Conservation (phyloP, 2,329 filamentous ascomycete genomes). For the Coniella vitis region DNA sequence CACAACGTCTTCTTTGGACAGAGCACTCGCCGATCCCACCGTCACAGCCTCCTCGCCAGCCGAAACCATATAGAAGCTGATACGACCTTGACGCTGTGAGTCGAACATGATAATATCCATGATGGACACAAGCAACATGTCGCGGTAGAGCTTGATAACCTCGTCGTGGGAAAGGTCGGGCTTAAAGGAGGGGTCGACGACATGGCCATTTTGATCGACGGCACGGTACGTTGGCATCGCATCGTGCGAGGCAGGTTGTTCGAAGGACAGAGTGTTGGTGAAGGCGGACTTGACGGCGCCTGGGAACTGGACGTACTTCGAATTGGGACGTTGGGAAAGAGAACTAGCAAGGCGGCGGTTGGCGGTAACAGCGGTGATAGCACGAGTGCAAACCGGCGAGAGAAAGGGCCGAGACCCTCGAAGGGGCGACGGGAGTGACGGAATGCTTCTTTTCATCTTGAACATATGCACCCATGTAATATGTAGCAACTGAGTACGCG, state of each 20-base stretch:
- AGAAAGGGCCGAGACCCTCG: conserved; percentile 15
- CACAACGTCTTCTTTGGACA: conserved; percentile 79
- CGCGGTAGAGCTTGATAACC: conserved; percentile 53
- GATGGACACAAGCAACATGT: conserved; percentile 65
- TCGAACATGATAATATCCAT: conserved; percentile 99
- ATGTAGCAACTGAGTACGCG: too few species aligned
- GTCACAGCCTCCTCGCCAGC: conserved; percentile 92
- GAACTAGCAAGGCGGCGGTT: conserved; percentile 36
- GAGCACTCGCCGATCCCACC: conserved; percentile 77
- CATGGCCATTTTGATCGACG: conserved; percentile 78
- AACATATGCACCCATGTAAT: too few species aligned
- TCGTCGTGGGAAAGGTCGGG: conserved; percentile 62
- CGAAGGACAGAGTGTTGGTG: conserved; percentile 71
- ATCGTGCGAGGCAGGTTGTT: conserved; percentile 61
- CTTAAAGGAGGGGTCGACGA: conserved; percentile 67
- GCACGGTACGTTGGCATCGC: conserved; percentile 88
- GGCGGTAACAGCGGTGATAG: conserved; percentile 16
- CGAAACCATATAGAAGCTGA: conserved; percentile 97
- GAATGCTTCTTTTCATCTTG: conserved; percentile 15
- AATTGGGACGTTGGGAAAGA: conserved; percentile 50
- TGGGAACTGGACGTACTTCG: conserved; percentile 65
- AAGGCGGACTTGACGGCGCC: conserved; percentile 95
- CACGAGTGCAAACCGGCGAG: conserved; percentile 1
- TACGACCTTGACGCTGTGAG: conserved; percentile 85
- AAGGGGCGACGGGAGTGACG: conserved; percentile 9